A percentile compares a stretch with the other conserved stretches of the same genome.
These are phyloP conservation scores for Leucogyrophana mollusca DNA, from an alignment of 768 basidiomycete species.

Conservation along the genomic window DNA sequence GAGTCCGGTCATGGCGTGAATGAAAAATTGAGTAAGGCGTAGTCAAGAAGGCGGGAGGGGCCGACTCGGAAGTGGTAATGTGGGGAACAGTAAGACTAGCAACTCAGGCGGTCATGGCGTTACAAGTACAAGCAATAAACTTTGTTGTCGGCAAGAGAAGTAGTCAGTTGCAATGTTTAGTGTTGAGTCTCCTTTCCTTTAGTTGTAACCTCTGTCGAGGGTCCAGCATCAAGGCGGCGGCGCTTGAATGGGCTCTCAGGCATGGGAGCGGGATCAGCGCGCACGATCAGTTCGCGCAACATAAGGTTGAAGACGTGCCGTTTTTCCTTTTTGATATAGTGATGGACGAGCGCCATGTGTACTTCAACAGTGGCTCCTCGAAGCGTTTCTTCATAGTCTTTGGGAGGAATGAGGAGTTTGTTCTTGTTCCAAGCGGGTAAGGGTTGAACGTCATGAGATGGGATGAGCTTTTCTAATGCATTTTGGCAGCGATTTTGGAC, in stretches of 20 bases:
- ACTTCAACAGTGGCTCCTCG: conserved; percentile 1
- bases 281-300: neutral
- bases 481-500: neutral
- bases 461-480: neutral
- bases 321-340: neutral
- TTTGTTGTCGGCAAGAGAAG: no score
- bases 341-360: neutral
- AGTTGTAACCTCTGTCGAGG: no score
- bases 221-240: neutral
- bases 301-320: conserved; percentile 1
- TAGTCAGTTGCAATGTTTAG: no score
- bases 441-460: neutral
- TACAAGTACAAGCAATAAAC: no score
- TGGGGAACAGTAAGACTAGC: no score
- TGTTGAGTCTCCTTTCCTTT: no score
- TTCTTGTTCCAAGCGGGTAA: neutral
- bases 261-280: neutral
- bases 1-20: no score
- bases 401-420: neutral
- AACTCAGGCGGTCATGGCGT: no score
- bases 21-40: no score
- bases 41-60: no score
- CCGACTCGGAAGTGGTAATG: no score
- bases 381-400: neutral
- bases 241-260: neutral